Percentiles rank a stretch among this genome's conserved stretches.
phyloP scores from a whole-genome alignment of 2,329 filamentous ascomycete genomes.

The Epichloe bromicola region DNA sequence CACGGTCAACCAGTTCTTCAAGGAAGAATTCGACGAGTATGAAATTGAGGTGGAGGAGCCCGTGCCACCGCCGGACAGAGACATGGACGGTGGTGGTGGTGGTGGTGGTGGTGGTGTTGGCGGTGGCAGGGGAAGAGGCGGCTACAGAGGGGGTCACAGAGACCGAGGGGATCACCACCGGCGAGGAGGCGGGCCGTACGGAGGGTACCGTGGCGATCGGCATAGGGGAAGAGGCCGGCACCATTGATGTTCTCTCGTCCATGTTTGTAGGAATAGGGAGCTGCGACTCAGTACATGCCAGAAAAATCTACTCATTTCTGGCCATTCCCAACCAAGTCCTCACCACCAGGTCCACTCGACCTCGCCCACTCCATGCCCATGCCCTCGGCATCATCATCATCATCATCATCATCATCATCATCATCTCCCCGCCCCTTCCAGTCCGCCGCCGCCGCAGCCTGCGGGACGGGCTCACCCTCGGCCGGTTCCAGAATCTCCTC shows the following conservation, averaged over 20 bases:
- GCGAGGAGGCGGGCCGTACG: slow-evolving; percentile 20
- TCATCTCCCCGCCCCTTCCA: slow-evolving; percentile 50
- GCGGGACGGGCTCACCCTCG: slow-evolving; percentile 53
- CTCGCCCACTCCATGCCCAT: slow-evolving; percentile 23
- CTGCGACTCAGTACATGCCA: not conserved
- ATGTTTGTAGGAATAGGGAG: not conserved
- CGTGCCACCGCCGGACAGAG: slow-evolving; percentile 21
- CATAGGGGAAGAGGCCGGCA: slow-evolving; percentile 22
- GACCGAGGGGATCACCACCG: slow-evolving; percentile 18
- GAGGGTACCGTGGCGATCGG: slow-evolving; percentile 21
- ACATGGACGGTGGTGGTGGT: slow-evolving; percentile 1
- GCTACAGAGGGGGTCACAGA: slow-evolving; percentile 14
- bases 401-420: slow-evolving; percentile 8
- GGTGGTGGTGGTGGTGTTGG: slow-evolving; percentile 3
- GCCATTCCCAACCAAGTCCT: slow-evolving; percentile 16
- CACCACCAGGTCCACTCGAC: slow-evolving; percentile 23
- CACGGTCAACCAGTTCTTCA: slow-evolving; percentile 54
- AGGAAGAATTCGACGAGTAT: slow-evolving; percentile 63
- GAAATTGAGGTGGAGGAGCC: slow-evolving; percentile 64
- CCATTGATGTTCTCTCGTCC: slow-evolving; percentile 10
- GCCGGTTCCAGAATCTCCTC: slow-evolving; percentile 45
- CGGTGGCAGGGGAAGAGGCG: slow-evolving; percentile 10
- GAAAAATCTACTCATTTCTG: not conserved
- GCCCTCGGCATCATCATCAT: not conserved
- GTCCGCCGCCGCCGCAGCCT: slow-evolving; percentile 48